Base-by-base conservation (phyloP, 768 basidiomycete species). In the Hebeloma cylindrosporum region DNA sequence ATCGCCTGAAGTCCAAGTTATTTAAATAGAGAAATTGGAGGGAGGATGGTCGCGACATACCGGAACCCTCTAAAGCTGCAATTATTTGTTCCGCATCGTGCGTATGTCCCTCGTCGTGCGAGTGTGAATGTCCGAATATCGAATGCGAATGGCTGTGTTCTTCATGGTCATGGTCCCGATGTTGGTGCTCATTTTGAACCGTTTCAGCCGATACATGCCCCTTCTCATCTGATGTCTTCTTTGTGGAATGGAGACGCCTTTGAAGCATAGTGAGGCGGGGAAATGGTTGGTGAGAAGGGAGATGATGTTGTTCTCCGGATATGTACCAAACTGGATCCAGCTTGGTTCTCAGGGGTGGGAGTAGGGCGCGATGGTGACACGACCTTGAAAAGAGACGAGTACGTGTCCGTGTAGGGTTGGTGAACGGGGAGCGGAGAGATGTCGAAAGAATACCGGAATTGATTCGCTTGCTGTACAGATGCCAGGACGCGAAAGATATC, bases 41-140 rank as follows among this genome's bases (percentile, higher is more conserved):
- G 11, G 5, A 27, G 27, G 22, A 3, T 23, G 32, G 28, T 10
- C 10, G 49, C 6, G 4, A 61, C 80, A 29, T 53, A 86, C 86
- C 82, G 62, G 73, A 67, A 42, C 86, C 84, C 50, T 79, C 68
- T 43, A 88, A 66, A 0, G 84, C 83, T 27, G 82, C 74, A 39
- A 88, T 75, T 40, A 91, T 78, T 56, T 78, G 73, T 54, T 84
- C 83, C 23, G 83, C 78, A 26, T 80, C 82, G 46, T 82, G 78
- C 26, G 65, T 60, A 45, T 83, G 77, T 35, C 73, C 79, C 40
- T 81, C 77, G 21, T 68, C 74, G 58, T 85, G 82, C 14, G 79
- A 77, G 58, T 85, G 83, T 9, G 79, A 77, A 58, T 85, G 85
- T 1, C 73, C 68, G 57, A 85, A 83, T 51, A 84, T 59, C 18